phyloP scores from a whole-genome alignment of 306 rosid genomes.

The Quercus robur region DNA sequence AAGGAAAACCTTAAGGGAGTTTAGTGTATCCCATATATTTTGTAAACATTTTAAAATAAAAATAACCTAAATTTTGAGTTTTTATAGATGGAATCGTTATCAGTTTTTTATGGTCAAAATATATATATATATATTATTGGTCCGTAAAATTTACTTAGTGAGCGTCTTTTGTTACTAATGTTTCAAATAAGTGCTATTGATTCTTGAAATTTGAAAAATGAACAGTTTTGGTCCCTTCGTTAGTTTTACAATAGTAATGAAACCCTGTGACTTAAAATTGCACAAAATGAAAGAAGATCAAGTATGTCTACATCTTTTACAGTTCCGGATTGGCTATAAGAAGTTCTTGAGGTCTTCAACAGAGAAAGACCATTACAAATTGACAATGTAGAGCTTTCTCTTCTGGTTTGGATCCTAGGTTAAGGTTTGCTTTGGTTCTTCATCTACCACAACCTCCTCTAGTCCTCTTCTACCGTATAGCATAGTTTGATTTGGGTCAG shows the following conservation, averaged over 20 bases:
- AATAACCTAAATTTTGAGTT: too few relatives aligned
- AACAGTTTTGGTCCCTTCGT: too few relatives aligned
- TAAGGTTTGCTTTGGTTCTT: constrained; percentile 19
- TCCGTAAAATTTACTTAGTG: too few relatives aligned
- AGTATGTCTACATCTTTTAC: constrained; percentile 64
- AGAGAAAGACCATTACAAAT: constrained; percentile 71
- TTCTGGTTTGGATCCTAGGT: constrained; percentile 26
- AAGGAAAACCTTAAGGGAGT: too few relatives aligned
- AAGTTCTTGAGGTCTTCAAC: constrained; percentile 52
- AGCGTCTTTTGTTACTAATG: too few relatives aligned
- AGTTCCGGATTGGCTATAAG: constrained; percentile 61
- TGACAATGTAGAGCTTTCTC: constrained; percentile 58
- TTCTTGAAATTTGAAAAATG: too few relatives aligned
- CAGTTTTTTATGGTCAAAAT: too few relatives aligned
- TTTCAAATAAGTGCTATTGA: too few relatives aligned
- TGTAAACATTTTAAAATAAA: too few relatives aligned
- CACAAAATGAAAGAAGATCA: neutral
- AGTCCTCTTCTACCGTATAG: constrained; percentile 56
- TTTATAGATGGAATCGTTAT: too few relatives aligned
- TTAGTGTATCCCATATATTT: too few relatives aligned
- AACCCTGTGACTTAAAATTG: neutral
- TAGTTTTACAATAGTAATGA: neutral
- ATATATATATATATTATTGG: too few relatives aligned
- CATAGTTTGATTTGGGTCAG: constrained; percentile 8
- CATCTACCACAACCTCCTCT: constrained; percentile 44